Conservation (phyloP, 2,329 filamentous ascomycete genomes). For the Diaporthe eres region DNA sequence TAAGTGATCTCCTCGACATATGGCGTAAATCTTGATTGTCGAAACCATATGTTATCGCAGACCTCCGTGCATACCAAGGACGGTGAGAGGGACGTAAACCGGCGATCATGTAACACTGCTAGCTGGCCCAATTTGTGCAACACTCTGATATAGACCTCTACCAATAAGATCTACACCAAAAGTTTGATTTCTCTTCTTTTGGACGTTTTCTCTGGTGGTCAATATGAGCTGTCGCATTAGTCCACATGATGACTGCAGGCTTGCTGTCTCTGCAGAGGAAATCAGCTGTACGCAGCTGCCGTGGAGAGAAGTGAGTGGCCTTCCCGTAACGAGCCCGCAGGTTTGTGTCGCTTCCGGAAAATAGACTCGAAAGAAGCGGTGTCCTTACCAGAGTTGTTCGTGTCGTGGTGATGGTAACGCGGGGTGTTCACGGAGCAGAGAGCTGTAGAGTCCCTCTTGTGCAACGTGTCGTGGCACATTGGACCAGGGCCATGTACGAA, state of each 20-base stretch:
- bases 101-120: background rate
- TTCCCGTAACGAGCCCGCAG: constrained; percentile 24
- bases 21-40: background rate
- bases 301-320: background rate
- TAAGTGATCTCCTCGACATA: background rate
- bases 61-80: background rate
- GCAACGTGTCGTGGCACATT: constrained; percentile 12
- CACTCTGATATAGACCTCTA: background rate
- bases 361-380: background rate
- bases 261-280: background rate
- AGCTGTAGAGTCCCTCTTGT: background rate
- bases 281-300: background rate
- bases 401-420: background rate
- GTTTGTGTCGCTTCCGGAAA: constrained; percentile 5
- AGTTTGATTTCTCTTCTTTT: background rate
- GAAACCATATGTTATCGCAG: background rate
- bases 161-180: background rate
- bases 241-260: background rate
- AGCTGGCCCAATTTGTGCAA: background rate
- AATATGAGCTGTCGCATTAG: background rate
- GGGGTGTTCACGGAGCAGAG: background rate
- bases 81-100: background rate
- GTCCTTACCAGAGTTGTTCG: background rate
- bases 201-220: background rate
- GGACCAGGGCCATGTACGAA: background rate